phyloP scores from a whole-genome alignment of 2,329 filamentous ascomycete species.

The Chaetomium globosum region DNA sequence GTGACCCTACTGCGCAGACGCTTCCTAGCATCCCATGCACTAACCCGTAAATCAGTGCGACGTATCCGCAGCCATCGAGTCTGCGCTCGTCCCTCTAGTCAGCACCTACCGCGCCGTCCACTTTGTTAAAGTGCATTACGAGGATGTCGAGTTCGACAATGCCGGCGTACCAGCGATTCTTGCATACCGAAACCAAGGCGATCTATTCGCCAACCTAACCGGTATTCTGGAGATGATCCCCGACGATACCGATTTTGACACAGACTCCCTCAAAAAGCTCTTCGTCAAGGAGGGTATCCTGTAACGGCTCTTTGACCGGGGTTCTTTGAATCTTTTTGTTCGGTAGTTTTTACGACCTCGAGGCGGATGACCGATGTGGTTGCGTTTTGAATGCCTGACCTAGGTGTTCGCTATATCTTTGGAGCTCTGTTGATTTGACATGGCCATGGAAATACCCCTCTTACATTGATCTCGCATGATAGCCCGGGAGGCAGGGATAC shows the following conservation, averaged over 20 bases:
- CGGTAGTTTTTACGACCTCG: neutral
- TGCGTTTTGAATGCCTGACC: neutral
- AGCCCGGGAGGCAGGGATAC: constrained; percentile 4
- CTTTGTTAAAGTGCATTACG: constrained; percentile 88
- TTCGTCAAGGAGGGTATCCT: constrained; percentile 58
- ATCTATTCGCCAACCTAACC: constrained; percentile 87
- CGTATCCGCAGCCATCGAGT: constrained; percentile 77
- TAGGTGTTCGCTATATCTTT: neutral
- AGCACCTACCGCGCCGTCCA: constrained; percentile 69
- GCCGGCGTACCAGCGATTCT: constrained; percentile 84
- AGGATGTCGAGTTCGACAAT: constrained; percentile 91
- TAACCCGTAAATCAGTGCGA: constrained; percentile 62
- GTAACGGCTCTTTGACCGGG: neutral
- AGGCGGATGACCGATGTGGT: neutral
- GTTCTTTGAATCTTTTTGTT: neutral
- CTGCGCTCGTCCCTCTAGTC: constrained; percentile 75
- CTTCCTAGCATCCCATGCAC: constrained; percentile 21
- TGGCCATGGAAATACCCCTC: neutral
- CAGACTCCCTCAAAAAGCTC: constrained; percentile 55
- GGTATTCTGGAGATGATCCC: constrained; percentile 87
- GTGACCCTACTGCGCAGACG: constrained; percentile 41
- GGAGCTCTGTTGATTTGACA: neutral
- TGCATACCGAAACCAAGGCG: constrained; percentile 82
- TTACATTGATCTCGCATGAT: constrained; percentile 4
- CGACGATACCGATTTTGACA: constrained; percentile 62